Base-by-base conservation (phyloP, 2,329 filamentous ascomycete species). In the Penicillium fuscoglaucum region DNA sequence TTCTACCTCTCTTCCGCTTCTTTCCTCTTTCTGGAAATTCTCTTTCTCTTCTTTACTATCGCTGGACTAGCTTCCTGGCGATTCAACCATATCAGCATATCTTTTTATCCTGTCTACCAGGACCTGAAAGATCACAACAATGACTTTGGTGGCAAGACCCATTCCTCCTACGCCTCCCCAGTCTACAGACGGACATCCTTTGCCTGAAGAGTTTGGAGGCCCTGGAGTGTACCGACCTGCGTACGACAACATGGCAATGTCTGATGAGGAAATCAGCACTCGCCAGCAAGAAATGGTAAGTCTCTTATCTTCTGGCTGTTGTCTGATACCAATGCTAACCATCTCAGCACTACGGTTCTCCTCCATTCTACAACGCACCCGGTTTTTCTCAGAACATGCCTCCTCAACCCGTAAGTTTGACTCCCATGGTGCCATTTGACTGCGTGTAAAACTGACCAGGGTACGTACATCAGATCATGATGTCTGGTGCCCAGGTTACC, bases 81-180 rank as follows among this genome's bases (percentile, higher is more conserved):
- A 57, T 51, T 50, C 43, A 41, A 44, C 35, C 53, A 37, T 46
- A 48, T 44, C 41, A 49, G 28, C 39, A 21, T 39, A 31, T 51
- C 54, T 39, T 53, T 57, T 43, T 24, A 54, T 40, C 52, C 55
- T 55, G 55, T 56, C 53, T 58, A 40, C 12, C 19, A 46, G 26
- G 33, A 10, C 40, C 24, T 29, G 37, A 48, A 31, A 49, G 39
- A 41, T 44, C 39, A 51, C 33, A 33, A 48, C 44, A 52, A 60
- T 62, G 58, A 58, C 58, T 44, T 52, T 61, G 44, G 45, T 57
- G 21, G 39, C 52, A 33, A 63, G 60, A 47, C 52, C 63, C 17
- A 58, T 70, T 52, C 66, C 69, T 48, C 71, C 68, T 40, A 70
- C 72, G 10, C 72, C 72, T 40, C 70, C 71, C 13, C 66, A 68